Evolutionary conservation across 2,329 filamentous ascomycete genomes (phyloP).

Genomic region (Sodiomyces alkalinus): DNA sequence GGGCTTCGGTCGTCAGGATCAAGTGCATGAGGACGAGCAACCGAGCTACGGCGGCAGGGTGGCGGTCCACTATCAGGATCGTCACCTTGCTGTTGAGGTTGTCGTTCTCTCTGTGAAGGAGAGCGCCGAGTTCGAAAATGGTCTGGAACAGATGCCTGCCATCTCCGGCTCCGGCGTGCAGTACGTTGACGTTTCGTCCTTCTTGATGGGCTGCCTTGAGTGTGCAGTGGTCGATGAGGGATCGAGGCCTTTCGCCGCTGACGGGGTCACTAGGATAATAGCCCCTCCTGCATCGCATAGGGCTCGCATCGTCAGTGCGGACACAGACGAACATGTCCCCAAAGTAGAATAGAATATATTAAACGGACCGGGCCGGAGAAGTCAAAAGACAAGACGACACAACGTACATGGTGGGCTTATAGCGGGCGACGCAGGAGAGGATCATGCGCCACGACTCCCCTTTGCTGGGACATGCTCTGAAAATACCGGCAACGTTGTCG

Average conservation of each 20-base stretch:
- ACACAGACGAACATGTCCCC: too few relatives aligned
- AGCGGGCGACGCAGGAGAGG: background rate
- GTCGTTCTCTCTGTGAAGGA: background rate
- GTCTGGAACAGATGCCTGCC: background rate
- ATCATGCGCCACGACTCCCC: background rate
- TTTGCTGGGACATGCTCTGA: too few relatives aligned
- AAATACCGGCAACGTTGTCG: too few relatives aligned
- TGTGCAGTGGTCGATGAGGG: background rate
- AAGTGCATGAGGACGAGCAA: background rate
- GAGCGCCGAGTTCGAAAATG: background rate
- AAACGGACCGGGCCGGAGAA: background rate
- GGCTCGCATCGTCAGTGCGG: too few relatives aligned
- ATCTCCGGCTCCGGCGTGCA: background rate
- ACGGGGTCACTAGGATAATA: background rate
- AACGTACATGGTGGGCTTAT: background rate
- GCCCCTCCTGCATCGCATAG: background rate
- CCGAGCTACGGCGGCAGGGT: background rate
- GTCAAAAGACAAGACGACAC: background rate
- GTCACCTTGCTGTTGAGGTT: background rate
- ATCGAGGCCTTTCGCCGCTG: background rate
- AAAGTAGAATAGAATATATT: background rate
- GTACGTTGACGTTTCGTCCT: background rate
- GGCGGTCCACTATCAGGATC: background rate
- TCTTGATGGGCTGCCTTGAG: background rate
- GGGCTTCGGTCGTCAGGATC: background rate